Evolutionary conservation across 2,329 filamentous ascomycete genomes (phyloP), one percentile per base, ranked within the genome.

Genomic region (Orbilia oligospora): DNA sequence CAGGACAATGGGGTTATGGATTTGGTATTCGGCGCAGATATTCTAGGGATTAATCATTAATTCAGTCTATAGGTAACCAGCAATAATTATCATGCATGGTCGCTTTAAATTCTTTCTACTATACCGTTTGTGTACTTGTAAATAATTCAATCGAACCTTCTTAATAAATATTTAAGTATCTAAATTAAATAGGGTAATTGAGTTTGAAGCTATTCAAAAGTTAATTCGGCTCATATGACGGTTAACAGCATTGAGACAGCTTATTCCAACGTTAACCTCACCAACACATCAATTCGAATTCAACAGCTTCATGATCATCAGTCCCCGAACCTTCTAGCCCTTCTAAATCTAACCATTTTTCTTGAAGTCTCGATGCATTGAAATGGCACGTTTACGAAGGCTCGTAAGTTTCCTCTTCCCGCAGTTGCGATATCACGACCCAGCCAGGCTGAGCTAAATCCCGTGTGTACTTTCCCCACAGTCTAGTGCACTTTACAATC

Each of bases 261-360:
- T 44, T 61, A 44, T 44, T 61, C 24, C 56, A 61, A 61, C 56
- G 12, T 61, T 36, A 61, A 61, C 56, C 20, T 61, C 56, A 61
- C 24, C 56, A 61, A 61, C 56, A 14, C 56, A 61, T 61, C n/a
- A n/a, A 6, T 30, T 3, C 27, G 6, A 3, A 30, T 44, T 24
- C 9, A n/a, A 44, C 20, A 44, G 9, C 33, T 36, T 36, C 33
- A 30, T 30, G 3, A 30, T 36, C 33, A 30, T 30, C 27, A 30
- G 6, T 30, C 27, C 27, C 27, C 27, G 8, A 36, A 12, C 14
- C 38, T 44, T 44, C 38, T 3, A 44, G 12, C 14, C n/a, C 2
- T 2, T 44, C 16, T n/a, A 14, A 44, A 61, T 16, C 1, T n/a
- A 44, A n/a, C n/a, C n/a, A n/a, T n/a, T n/a, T n/a, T n/a, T n/a